phyloP scores from a whole-genome alignment of 192 early-diverging fungal species.

The Umbelopsis sp. region DNA sequence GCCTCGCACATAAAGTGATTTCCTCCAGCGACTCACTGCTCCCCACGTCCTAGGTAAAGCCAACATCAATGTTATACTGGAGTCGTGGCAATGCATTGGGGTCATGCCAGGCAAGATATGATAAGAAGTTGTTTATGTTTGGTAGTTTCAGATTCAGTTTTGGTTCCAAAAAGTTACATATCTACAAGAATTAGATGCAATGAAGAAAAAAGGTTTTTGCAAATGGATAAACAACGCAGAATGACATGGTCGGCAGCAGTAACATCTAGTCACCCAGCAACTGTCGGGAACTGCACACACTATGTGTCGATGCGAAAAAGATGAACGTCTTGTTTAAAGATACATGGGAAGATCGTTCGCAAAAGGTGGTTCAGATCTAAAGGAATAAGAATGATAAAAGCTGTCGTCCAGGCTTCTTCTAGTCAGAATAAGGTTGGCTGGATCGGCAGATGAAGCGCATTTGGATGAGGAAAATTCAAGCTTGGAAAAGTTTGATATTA shows the following conservation, averaged over 20 bases:
- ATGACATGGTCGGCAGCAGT: not conserved
- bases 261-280: constrained; percentile 1
- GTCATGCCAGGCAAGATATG: no score
- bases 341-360: constrained; percentile 4
- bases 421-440: not conserved
- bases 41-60: no score
- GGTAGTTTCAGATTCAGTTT: not conserved
- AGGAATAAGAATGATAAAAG: constrained; percentile 16
- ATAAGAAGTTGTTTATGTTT: not conserved
- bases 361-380: constrained; percentile 15
- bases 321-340: not conserved
- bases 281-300: not conserved
- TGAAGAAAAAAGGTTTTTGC: not conserved
- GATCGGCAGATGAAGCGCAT: not conserved
- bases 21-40: no score
- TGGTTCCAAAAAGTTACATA: not conserved
- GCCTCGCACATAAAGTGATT: not conserved
- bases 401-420: constrained; percentile 20
- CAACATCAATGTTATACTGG: no score
- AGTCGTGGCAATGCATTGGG: no score
- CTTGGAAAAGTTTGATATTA: not conserved
- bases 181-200: constrained; percentile 14
- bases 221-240: not conserved
- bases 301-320: not conserved
- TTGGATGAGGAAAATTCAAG: not conserved